phyloP scores from a whole-genome alignment of 2,329 filamentous ascomycete species.

The Hypoxylon sp. region DNA sequence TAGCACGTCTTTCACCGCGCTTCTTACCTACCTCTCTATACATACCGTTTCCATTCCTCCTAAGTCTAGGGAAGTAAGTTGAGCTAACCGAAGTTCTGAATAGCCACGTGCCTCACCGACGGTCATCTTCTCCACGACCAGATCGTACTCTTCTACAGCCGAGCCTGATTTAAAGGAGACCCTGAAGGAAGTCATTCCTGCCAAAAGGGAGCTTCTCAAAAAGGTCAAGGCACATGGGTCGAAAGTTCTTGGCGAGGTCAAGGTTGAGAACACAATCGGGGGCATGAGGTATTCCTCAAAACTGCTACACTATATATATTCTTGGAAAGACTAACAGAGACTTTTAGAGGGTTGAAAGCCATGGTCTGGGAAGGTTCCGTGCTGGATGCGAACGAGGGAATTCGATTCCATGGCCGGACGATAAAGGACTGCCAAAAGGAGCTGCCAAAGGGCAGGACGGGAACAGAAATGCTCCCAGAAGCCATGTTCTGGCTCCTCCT shows the following conservation, averaged over 20 bases:
- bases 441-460: slow-evolving; percentile 90
- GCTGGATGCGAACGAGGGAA: slow-evolving; percentile 95
- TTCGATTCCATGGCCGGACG: slow-evolving; percentile 96
- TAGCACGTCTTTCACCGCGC: too few species aligned
- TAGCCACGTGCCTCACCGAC: slow-evolving; percentile 51
- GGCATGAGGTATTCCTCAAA: slow-evolving; percentile 77
- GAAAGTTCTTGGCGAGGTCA: slow-evolving; percentile 91
- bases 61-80: background rate
- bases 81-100: slow-evolving; percentile 6
- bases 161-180: slow-evolving; percentile 93
- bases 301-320: slow-evolving; percentile 52
- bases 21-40: background rate
- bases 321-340: slow-evolving; percentile 43
- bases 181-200: slow-evolving; percentile 86
- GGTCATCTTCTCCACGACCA: slow-evolving; percentile 53
- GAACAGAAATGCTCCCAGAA: slow-evolving; percentile 97
- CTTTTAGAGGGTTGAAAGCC: slow-evolving; percentile 82
- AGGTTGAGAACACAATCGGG: slow-evolving; percentile 92
- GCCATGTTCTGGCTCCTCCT: slow-evolving; percentile 99
- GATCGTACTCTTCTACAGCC: slow-evolving; percentile 78
- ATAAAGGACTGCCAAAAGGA: slow-evolving; percentile 98
- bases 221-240: slow-evolving; percentile 88
- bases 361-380: slow-evolving; percentile 99
- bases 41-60: background rate
- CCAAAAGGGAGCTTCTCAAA: slow-evolving; percentile 92